Evolutionary conservation across 331 rosid genomes (phyloP).

Genomic region (Malus hybrid): DNA sequence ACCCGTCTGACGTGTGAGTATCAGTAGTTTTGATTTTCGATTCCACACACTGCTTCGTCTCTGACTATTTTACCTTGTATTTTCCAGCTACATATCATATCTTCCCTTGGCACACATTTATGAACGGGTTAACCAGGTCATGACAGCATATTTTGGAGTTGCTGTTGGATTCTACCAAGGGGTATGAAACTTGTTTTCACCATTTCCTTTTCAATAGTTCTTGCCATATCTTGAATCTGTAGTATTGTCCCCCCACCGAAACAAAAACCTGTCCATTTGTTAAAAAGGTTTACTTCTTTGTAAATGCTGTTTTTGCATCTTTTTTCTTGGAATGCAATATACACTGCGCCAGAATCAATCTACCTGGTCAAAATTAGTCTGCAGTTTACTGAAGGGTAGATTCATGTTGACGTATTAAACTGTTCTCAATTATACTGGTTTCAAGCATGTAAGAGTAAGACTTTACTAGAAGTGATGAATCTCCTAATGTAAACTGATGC

Average conservation of each 20-base stretch:
- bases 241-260: neutral
- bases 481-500: neutral
- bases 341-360: neutral
- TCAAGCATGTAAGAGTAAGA: neutral
- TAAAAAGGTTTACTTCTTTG: neutral
- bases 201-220: neutral
- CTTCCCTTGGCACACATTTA: conserved; percentile 98
- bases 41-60: neutral
- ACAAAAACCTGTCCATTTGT: neutral
- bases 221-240: neutral
- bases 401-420: neutral
- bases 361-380: neutral
- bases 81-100: conserved; percentile 82
- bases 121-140: conserved; percentile 81
- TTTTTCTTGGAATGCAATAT: neutral
- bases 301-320: neutral
- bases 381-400: neutral
- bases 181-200: conserved; percentile 38
- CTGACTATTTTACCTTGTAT: conserved; percentile 9
- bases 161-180: conserved; percentile 99
- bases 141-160: conserved; percentile 51
- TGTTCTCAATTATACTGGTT: neutral
- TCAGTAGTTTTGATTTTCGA: conserved; percentile 2
- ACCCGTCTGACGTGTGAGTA: conserved; percentile 84
- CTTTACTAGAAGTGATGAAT: neutral